Base-by-base conservation (phyloP, 495 filamentous ascomycete genomes). In the Sporormia fimetaria region DNA sequence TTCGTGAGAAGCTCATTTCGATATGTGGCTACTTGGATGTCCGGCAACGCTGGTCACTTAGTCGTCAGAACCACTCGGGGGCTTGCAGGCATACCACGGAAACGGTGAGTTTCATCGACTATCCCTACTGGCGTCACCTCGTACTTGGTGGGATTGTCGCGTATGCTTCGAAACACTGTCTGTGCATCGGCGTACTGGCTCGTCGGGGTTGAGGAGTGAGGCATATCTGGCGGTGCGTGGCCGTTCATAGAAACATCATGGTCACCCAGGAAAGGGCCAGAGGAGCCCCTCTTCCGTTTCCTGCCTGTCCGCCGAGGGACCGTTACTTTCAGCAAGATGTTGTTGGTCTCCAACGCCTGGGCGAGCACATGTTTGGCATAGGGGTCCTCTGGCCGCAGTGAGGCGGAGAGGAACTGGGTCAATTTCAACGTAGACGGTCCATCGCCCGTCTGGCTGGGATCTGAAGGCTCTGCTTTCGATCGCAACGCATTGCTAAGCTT, bases 231-330 rank as follows among this genome's bases (percentile, higher is more conserved):
- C 6, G 17, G 3, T 21, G 23, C 6, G 7, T 14, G 10, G 7
- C 16, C 17, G 14, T 4, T 38, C 33, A 40, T 18, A 42, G n/a
- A 21, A 25, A 30, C 24, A 16, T 55, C 44, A 22, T 52, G 48
- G 15, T 54, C 55, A 10, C 59, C 54, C 4, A 52, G 48, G 51
- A 80, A 93, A 1, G 79, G 78, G 21, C 69, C 80, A 41, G 74
- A 51, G 6, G 75, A 77, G 5, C 82, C 84, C 32, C 75, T 66
- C 60, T 84, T 90, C 21, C 85, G 73, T 57, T 83, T 94, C 30
- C 85, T 72, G 3, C 87, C 85, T 4, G 84, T 92, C 30, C 82
- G 66, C 58, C 81, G 88, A 0, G 92, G 92, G 2, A 94, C 75
- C 0, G 80, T 85, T 31, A 98, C 69, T 61, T 87, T 86, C 17